phyloP scores from a whole-genome alignment of 2,329 filamentous ascomycete species.

The Fusarium poae region DNA sequence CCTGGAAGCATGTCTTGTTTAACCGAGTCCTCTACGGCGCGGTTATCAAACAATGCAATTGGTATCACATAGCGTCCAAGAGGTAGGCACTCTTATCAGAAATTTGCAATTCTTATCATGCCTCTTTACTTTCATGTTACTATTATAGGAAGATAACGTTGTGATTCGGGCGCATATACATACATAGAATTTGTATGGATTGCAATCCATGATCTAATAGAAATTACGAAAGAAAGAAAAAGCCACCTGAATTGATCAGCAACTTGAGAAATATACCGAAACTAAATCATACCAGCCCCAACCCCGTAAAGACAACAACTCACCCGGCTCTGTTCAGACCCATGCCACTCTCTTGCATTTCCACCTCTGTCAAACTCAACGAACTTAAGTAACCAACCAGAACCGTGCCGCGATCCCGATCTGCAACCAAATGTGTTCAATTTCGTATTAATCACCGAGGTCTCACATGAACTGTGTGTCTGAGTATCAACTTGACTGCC shows the following conservation, averaged over 20 bases:
- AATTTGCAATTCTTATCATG: no score
- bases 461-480: conserved; percentile 15
- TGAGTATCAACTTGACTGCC: not conserved
- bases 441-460: conserved; percentile 16
- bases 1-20: conserved; percentile 2
- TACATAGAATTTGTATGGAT: not conserved
- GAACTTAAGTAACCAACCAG: conserved; percentile 5
- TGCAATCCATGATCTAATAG: conserved; percentile 2
- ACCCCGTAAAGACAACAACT: not conserved
- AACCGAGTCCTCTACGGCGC: conserved; percentile 17
- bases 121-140: not conserved
- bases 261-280: not conserved
- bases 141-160: not conserved
- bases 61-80: not conserved
- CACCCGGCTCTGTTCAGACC: not conserved
- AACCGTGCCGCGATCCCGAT: conserved; percentile 18
- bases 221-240: not conserved
- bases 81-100: conserved; percentile 4
- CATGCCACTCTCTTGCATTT: conserved; percentile 1
- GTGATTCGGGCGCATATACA: not conserved
- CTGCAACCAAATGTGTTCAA: not conserved
- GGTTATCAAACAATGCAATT: not conserved
- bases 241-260: not conserved
- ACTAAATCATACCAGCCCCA: not conserved
- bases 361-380: conserved; percentile 1